phyloP scores from a whole-genome alignment of 2,329 filamentous ascomycete genomes.

The Ceratocystis albifundus region DNA sequence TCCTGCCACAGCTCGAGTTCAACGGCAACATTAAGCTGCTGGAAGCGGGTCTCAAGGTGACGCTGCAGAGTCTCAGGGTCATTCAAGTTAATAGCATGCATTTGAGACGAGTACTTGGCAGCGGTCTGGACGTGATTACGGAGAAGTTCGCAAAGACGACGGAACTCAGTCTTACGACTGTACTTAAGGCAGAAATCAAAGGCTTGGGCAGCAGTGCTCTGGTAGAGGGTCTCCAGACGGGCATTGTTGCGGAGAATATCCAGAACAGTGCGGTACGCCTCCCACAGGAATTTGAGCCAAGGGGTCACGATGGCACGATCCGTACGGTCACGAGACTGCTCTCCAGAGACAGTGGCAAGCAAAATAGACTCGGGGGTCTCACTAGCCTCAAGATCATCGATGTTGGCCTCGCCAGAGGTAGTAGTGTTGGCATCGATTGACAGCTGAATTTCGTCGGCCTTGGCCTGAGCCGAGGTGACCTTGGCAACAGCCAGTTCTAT shows the following conservation, averaged over 20 bases:
- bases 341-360: constrained; percentile 91
- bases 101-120: constrained; percentile 96
- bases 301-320: constrained; percentile 97
- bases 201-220: constrained; percentile 93
- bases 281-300: constrained; percentile 99
- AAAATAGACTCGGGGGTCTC: constrained; percentile 98
- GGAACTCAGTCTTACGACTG: constrained; percentile 97
- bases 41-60: constrained; percentile 94
- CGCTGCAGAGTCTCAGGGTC: constrained; percentile 95
- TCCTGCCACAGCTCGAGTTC: constrained; percentile 98
- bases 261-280: constrained; percentile 95
- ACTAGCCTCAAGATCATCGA: constrained; percentile 91
- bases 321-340: constrained; percentile 93
- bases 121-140: constrained; percentile 98
- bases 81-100: constrained; percentile 98
- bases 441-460: constrained; percentile 90
- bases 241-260: constrained; percentile 99
- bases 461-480: constrained; percentile 88
- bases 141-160: constrained; percentile 91
- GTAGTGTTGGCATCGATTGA: constrained; percentile 58
- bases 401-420: constrained; percentile 52
- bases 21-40: constrained; percentile 95
- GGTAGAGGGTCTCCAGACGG: constrained; percentile 92
- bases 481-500: constrained; percentile 95
- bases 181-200: constrained; percentile 99